These are phyloP conservation scores for Lasiodiplodia hormozganensis DNA, from an alignment of 2,329 filamentous ascomycete species.

Conservation along the genomic window DNA sequence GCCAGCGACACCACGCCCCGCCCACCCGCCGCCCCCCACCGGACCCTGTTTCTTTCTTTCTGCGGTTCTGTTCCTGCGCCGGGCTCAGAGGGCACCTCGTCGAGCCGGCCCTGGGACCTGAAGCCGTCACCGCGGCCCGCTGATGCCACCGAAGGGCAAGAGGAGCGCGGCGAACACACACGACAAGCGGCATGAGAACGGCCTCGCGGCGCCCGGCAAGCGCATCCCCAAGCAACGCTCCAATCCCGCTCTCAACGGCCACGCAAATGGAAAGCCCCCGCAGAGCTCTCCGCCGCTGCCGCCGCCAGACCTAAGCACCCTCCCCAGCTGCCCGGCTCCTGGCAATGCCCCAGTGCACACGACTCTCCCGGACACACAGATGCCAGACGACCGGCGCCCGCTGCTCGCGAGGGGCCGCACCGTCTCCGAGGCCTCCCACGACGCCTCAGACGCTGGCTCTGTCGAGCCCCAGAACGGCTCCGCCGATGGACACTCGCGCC, in stretches of 20 bases:
- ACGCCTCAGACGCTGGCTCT: constrained; percentile 52
- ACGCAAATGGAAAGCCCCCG: constrained; percentile 50
- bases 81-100: constrained; percentile 52
- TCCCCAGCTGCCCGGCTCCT: constrained; percentile 44
- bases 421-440: constrained; percentile 52
- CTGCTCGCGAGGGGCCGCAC: constrained; percentile 46
- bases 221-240: constrained; percentile 62
- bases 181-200: constrained; percentile 80
- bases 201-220: constrained; percentile 79
- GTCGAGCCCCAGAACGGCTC: constrained; percentile 39
- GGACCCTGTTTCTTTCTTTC: constrained; percentile 29
- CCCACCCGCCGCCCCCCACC: constrained; percentile 30
- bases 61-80: constrained; percentile 55
- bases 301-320: constrained; percentile 46
- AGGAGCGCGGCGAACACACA: constrained; percentile 54
- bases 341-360: constrained; percentile 35
- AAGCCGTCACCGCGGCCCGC: constrained; percentile 41
- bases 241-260: constrained; percentile 53
- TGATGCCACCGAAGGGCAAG: constrained; percentile 59
- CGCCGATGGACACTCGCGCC: constrained; percentile 48
- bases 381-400: constrained; percentile 30
- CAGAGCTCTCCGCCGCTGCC: constrained; percentile 49
- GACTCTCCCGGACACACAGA: constrained; percentile 17
- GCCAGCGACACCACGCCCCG: constrained; percentile 29
- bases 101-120: constrained; percentile 48